Base-by-base conservation (phyloP, 148 eudicot genomes). In the Pharnaceum exiguum region DNA sequence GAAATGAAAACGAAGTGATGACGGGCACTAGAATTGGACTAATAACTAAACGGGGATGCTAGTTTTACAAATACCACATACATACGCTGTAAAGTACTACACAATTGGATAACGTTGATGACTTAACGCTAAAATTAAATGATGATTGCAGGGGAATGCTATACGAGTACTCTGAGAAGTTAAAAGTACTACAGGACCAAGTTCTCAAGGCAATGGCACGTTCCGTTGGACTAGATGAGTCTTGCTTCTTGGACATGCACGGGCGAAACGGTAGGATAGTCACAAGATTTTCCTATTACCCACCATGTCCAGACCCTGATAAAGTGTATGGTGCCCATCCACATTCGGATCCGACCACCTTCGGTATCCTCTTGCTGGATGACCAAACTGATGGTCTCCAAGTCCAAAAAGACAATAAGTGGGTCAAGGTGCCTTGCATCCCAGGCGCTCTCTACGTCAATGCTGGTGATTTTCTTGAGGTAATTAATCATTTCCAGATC, bases 381-480 rank as follows among this genome's bases (percentile, higher is more conserved):
- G 11, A 43, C 1, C 26, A 75, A 44, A 72, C 75, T 2, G 76
- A 67, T 64, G 87, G 75, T 22, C 83, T 78, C 49, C 81, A 82
- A 58, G 23, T 82, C 9, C 57, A 58, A 2, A 78, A 67, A 42
- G 78, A 78, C 53, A 66, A 66, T 31, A 28, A 28, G 3, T 81
- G 86, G 86, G 66, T 62, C 19, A 58, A 60, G 60, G 80, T 70
- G 28, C 76, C 83, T 1, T 47, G 60, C 5, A n/a, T 75, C n/a
- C 76, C 74, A 7, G 11, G 66, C 42, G 86, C 80, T 8, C 67
- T 82, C 9, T 48, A 72, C 28, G 60, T 82, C 17, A 72, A 72
- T 23, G 67, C 57, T 13, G 86, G 83, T 2, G 86, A 78, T 53
- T n/a, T n/a, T n/a, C n/a, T n/a, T n/a, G n/a, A n/a, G n/a, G n/a